Evolutionary conservation across 768 basidiomycete genomes (phyloP), one percentile per base, ranked within the genome.

Genomic region (Suillus clintonianus): DNA sequence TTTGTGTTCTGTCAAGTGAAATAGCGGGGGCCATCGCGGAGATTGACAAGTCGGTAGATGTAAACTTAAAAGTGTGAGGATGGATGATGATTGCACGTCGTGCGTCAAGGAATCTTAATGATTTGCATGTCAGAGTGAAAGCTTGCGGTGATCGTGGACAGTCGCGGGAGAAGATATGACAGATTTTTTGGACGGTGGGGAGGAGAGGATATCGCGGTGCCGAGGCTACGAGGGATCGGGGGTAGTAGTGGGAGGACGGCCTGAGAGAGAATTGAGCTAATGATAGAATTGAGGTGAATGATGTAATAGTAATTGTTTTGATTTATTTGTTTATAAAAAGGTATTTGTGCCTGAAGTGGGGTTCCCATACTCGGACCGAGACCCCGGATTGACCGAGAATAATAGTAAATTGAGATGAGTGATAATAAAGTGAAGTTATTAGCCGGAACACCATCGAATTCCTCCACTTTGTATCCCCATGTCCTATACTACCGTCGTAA

Each of bases 401-500:
- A 27, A 36, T 14, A 48, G 45, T 27, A 9, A 5, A 24, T 34
- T 5, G 34, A 34, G 34, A 3, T 11, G 34, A 41, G 37, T 41
- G 32, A 36, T 42, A 62, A 42, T 50, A 67, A 68, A 61, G 59
- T 36, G 41, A 60, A n/a, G 39, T 50, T n/a, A 48, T 48, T 48
- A 50, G 22, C 5, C 8, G 22, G 13, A 50, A 27, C 47, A 24
- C 47, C n/a, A n/a, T n/a, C n/a, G n/a, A n/a, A n/a, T n/a, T n/a
- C 62, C n/a, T 30, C 22, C 13, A 37, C 41, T 42, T 53, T 14
- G 27, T 41, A 36, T 24, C 9, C 24, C 56, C 48, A 74, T 76
- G 72, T 68, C 74, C 60, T 74, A 76, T 72, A 64, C 70, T 9
- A 62, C 72, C 3, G 68, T 75, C 63, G 72, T 91, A 67, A 80